A percentile compares a stretch with the other conserved stretches of the same genome.
phyloP scores from a whole-genome alignment of 2,329 filamentous ascomycete genomes.

The Ophiostoma piceae region DNA sequence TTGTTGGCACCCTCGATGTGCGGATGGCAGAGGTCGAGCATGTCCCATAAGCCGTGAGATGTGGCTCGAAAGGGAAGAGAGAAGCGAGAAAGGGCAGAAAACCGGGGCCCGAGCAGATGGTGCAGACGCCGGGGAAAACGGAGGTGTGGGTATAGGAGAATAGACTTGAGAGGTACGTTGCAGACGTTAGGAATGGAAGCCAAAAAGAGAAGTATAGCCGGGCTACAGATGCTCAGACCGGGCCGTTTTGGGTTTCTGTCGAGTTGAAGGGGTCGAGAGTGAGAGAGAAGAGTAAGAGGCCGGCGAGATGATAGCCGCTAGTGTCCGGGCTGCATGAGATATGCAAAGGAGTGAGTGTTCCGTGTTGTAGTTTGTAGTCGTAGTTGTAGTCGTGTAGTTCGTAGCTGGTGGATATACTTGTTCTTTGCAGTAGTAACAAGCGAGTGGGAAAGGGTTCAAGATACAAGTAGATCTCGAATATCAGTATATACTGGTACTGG shows the following conservation, averaged over 20 bases:
- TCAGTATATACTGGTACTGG: neutral
- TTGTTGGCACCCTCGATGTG: neutral
- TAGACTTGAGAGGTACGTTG: neutral
- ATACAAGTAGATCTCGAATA: neutral
- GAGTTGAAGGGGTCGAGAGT: neutral
- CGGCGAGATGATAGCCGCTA: neutral
- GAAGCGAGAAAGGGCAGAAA: slow-evolving; percentile 15
- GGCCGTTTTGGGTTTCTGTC: neutral
- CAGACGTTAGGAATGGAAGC: neutral
- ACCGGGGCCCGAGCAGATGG: neutral
- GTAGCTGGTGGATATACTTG: neutral
- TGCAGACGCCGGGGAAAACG: neutral
- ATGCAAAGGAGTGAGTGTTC: neutral
- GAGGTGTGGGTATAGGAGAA: neutral
- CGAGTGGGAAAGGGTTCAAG: neutral
- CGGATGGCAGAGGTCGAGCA: neutral
- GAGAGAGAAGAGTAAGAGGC: neutral
- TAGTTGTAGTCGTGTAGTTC: too few species aligned
- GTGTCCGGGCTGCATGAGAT: neutral
- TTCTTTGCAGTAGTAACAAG: neutral
- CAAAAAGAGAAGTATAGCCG: slow-evolving; percentile 4
- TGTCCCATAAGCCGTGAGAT: neutral
- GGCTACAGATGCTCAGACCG: neutral
- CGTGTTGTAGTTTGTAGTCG: neutral
- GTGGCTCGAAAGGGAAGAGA: slow-evolving; percentile 15